Percentiles rank a stretch among this genome's conserved stretches.
These are phyloP conservation scores for Pisolithus orientalis DNA, from an alignment of 768 basidiomycete species.

Conservation along the genomic window DNA sequence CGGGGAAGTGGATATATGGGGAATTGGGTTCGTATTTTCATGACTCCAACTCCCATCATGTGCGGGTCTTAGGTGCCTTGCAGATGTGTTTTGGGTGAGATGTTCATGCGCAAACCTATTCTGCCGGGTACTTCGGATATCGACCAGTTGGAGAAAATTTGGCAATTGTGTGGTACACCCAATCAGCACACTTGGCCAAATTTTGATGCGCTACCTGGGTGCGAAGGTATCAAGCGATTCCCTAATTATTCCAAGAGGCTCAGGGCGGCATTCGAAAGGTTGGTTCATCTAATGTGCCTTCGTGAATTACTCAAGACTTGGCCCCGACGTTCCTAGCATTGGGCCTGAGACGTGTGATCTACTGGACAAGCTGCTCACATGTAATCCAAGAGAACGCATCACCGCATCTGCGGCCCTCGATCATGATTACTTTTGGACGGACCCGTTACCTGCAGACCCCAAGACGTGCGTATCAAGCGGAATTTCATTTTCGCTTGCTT, in stretches of 20 bases:
- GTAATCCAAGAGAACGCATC: constrained; percentile 78
- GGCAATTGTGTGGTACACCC: constrained; percentile 83
- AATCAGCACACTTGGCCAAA: constrained; percentile 79
- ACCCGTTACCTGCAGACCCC: constrained; percentile 82
- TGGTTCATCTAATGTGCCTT: constrained; percentile 17
- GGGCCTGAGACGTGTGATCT: constrained; percentile 73
- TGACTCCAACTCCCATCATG: neutral
- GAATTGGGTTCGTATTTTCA: constrained; percentile 66
- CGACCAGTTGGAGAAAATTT: constrained; percentile 90
- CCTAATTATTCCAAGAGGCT: constrained; percentile 47
- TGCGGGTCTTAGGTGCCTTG: neutral
- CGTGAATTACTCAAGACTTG: constrained; percentile 2
- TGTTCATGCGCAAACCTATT: constrained; percentile 85
- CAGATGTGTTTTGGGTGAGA: constrained; percentile 95
- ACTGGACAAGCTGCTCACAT: constrained; percentile 71
- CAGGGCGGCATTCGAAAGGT: constrained; percentile 56
- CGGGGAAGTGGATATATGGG: constrained; percentile 96
- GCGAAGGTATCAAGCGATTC: constrained; percentile 72
- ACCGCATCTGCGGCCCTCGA: constrained; percentile 85
- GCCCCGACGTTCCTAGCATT: constrained; percentile 38
- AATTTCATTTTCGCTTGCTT: neutral
- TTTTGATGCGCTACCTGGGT: constrained; percentile 67
- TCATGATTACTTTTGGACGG: constrained; percentile 92
- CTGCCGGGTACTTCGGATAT: constrained; percentile 82
- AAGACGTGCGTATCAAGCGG: constrained; percentile 48